Conservation (phyloP, 2,329 filamentous ascomycete species). For the Cercospora zeae-maydis region DNA sequence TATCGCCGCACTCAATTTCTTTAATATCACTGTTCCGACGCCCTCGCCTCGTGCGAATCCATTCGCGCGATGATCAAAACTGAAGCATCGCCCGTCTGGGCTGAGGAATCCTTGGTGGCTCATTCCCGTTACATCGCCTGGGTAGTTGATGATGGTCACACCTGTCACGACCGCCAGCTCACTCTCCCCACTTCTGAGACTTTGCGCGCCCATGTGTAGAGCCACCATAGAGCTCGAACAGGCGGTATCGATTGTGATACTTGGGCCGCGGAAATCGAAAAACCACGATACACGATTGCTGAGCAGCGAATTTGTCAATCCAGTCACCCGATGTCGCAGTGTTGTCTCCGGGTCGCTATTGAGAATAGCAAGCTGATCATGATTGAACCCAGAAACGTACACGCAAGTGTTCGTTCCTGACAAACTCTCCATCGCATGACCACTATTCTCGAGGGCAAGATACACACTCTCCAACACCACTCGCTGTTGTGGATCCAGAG, state of each 20-base stretch:
- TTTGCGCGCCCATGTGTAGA: not conserved
- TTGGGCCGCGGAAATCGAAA: not conserved
- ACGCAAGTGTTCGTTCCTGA: no score
- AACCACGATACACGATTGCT: not conserved
- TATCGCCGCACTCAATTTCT: constrained; percentile 48
- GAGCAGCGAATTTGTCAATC: no score
- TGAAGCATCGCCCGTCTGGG: constrained; percentile 28
- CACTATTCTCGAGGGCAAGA: no score
- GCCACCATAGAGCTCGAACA: not conserved
- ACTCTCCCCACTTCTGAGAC: not conserved
- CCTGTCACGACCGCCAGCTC: constrained; percentile 5
- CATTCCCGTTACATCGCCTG: not conserved
- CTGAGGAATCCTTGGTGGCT: constrained; percentile 28
- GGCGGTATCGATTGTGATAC: not conserved
- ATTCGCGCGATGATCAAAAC: constrained; percentile 41
- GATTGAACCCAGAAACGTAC: no score
- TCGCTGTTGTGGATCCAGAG: no score
- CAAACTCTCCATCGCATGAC: no score
- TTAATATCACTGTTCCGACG: constrained; percentile 47
- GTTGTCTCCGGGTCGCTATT: no score
- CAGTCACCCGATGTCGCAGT: no score
- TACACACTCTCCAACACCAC: no score
- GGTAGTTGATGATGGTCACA: constrained; percentile 4
- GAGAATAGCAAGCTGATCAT: no score
- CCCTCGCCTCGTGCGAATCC: constrained; percentile 44